Evolutionary conservation across 139 green algal genomes (phyloP).

Genomic region (Mesotaenium endlicherianum): DNA sequence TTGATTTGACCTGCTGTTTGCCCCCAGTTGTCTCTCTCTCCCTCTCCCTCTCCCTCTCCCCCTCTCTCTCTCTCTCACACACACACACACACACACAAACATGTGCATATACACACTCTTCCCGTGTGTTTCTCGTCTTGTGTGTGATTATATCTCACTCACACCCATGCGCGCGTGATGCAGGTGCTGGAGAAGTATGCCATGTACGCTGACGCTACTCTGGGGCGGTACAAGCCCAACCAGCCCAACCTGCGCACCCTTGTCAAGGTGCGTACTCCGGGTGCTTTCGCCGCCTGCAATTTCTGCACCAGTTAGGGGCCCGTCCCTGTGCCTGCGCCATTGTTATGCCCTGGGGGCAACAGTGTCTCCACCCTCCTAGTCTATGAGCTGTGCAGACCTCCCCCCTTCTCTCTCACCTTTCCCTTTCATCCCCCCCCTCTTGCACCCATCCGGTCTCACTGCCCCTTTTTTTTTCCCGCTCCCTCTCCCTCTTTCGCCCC

Average conservation of each 20-base stretch:
- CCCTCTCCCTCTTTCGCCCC: neutral
- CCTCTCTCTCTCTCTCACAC: neutral
- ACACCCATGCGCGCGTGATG: neutral
- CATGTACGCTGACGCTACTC: conserved; percentile 32
- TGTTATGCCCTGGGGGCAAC: neutral
- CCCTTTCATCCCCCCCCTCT: neutral
- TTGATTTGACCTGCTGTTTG: neutral
- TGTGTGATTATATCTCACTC: neutral
- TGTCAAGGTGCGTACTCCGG: conserved; percentile 14
- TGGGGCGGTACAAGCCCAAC: conserved; percentile 15
- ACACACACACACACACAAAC: neutral
- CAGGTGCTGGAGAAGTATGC: conserved; percentile 30
- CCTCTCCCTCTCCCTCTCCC: neutral
- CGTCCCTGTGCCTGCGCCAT: neutral
- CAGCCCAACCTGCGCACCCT: conserved; percentile 20
- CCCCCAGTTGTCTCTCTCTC: neutral
- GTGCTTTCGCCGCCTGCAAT: neutral
- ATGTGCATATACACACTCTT: neutral
- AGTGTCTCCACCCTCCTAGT: neutral
- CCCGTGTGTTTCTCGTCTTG: neutral
- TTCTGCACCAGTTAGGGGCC: neutral
- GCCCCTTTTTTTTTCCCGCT: neutral
- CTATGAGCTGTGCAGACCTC: neutral
- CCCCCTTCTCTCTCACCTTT: neutral
- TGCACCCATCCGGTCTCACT: neutral